phyloP scores from a whole-genome alignment of 257 asterid genomes.

The Craterostigma plantagineum region DNA sequence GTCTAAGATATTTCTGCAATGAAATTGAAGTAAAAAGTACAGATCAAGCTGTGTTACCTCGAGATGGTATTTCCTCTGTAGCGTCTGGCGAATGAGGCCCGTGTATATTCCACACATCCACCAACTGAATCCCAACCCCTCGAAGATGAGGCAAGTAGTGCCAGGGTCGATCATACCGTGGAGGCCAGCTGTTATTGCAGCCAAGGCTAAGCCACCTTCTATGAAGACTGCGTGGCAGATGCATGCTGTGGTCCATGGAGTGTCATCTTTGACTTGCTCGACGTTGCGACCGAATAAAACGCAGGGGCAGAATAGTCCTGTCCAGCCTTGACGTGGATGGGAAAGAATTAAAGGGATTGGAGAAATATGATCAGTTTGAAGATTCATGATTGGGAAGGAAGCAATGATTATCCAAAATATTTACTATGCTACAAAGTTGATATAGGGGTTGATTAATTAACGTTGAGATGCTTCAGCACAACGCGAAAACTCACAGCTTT shows the following conservation, averaged over 20 bases:
- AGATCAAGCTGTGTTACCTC: constrained; percentile 29
- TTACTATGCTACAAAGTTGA: no score
- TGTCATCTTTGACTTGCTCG: constrained; percentile 71
- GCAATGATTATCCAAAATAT: no score
- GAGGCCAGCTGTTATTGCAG: constrained; percentile 51
- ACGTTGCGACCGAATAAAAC: constrained; percentile 77
- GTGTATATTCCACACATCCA: constrained; percentile 99
- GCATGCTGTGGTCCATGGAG: constrained; percentile 86
- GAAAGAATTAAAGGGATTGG: no score
- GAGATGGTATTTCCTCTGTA: constrained; percentile 98
- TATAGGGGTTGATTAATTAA: not conserved
- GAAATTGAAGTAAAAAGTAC: not conserved
- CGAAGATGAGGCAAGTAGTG: constrained; percentile 63
- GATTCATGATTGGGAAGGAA: no score
- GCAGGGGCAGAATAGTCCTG: constrained; percentile 97
- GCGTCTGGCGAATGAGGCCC: constrained; percentile 59
- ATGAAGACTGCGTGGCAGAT: constrained; percentile 79
- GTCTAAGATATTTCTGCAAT: no score
- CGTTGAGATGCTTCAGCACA: not conserved
- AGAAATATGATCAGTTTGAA: no score
- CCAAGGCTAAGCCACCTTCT: constrained; percentile 81
- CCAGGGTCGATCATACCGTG: constrained; percentile 81
- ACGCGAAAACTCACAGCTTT: constrained; percentile 54
- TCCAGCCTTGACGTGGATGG: constrained; percentile 26
- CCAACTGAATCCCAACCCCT: constrained; percentile 93